Base-by-base conservation (phyloP, 495 filamentous ascomycete species). In the Neurospora sp. region DNA sequence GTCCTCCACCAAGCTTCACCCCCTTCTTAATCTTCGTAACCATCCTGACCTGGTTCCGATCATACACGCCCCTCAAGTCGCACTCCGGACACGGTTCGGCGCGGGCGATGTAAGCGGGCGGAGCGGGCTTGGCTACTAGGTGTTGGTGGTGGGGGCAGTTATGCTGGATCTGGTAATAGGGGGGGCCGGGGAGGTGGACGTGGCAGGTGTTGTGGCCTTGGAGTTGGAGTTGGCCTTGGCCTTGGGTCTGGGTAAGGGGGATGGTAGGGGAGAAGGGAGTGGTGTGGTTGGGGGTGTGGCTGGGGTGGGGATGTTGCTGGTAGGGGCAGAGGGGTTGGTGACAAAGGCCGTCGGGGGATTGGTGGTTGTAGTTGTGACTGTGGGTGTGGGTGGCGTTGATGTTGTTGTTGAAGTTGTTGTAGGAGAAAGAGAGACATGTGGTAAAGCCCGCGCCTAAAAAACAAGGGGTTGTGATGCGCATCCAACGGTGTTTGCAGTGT, bases 401-500 rank as follows among this genome's bases (percentile, higher is more conserved):
- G 44, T 77, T 80, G 74, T 76, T 74, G 73, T 76, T 75, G 41
- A 23, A n/a, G n/a, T n/a, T n/a, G n/a, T n/a, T n/a, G n/a, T n/a
- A 49, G 12, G 74, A 74, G 69, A 84, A 82, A 70, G 16, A 16
- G 0, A 74, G 71, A 78, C 84, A 86, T 49, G 70, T 79, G 69
- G 62, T 70, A 76, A 86, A 85, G 41, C 82, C 81, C 60, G 76
- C 75, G 0, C 83, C 83, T 0, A 78, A 79, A 11, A 37, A 76
- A 78, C 85, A 86, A 11, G 82, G 79, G 10, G 38, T 16, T 1
- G 73, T 46, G 75, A 85, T 79, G 62, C 74, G 70, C 46, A 80
- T 77, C 84, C 83, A 86, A 73, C 78, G 77, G 78, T 83, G 82
- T 5, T 73, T 46, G 79, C 84, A 86, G 75, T 66, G 42, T n/a